Evolutionary conservation across 164 flowering plant species (phyloP).

Genomic region (Magnolia changhungtana): DNA sequence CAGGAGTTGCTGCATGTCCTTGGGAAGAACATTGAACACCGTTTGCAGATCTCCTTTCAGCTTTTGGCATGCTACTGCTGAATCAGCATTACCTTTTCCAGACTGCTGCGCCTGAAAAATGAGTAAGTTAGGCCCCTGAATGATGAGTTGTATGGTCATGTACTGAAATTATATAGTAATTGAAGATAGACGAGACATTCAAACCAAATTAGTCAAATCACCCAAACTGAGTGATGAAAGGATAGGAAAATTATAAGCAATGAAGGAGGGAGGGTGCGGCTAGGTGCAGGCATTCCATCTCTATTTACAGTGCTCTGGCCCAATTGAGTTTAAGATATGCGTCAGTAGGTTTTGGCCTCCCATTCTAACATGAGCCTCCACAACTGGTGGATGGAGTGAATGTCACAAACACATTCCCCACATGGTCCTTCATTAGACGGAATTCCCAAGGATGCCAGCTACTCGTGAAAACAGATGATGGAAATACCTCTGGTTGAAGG

Average conservation of each 20-base stretch:
- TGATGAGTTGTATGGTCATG: background rate
- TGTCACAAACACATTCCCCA: no score
- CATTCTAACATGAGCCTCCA: no score
- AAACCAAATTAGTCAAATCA: background rate
- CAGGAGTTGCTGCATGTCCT: slow-evolving; percentile 84
- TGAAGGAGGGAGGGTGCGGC: background rate
- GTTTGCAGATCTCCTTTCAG: slow-evolving; percentile 65
- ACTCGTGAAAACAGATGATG: no score
- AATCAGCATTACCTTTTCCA: slow-evolving; percentile 45
- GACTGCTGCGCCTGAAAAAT: slow-evolving; percentile 37
- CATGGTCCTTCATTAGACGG: no score
- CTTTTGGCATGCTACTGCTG: slow-evolving; percentile 47
- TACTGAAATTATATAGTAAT: background rate
- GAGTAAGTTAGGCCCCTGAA: background rate
- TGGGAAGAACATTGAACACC: slow-evolving; percentile 73
- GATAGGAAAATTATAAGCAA: no score
- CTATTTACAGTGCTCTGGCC: no score
- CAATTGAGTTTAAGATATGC: no score
- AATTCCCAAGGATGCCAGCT: no score
- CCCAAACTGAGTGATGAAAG: background rate
- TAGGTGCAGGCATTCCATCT: background rate
- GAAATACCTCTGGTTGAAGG: no score
- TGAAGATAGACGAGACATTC: background rate
- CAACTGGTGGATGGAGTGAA: no score
- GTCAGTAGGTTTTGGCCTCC: no score